A percentile compares a stretch with the other conserved stretches of the same genome.
These are phyloP conservation scores for Yarrowia sp. DNA, from an alignment of 805 yeast genomes.

Conservation along the genomic window DNA sequence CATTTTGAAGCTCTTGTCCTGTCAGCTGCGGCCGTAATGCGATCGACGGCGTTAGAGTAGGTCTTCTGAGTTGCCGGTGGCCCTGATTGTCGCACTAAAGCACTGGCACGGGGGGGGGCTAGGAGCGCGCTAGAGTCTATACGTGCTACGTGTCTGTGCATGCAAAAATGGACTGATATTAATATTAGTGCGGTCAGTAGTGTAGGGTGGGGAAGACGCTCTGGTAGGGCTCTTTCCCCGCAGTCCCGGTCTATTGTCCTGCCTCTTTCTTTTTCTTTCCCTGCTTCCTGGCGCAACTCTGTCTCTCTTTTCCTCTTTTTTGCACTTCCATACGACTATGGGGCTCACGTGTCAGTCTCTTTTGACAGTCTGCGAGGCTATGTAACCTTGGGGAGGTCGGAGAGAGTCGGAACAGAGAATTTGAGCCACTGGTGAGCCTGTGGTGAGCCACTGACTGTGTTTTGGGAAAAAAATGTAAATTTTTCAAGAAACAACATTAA, in stretches of 20 bases:
- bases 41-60: neutral
- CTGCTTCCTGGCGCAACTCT: neutral
- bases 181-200: neutral
- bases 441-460: no score
- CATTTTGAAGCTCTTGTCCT: neutral
- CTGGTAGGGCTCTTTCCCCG: no score
- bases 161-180: neutral
- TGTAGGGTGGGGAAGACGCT: no score
- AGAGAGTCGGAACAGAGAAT: neutral
- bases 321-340: neutral
- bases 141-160: constrained; percentile 4
- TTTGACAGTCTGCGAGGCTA: neutral
- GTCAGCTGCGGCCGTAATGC: constrained; percentile 8
- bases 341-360: neutral
- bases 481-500: neutral
- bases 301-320: neutral
- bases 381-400: neutral
- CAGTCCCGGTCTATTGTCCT: neutral
- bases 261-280: neutral
- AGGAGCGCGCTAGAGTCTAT: neutral
- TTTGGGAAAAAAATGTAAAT: no score
- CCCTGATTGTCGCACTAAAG: neutral
- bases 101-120: no score
- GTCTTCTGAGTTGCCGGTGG: neutral
- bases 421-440: no score